A percentile compares a stretch with the other conserved stretches of the same genome.
Evolutionary conservation across 2,329 filamentous ascomycete genomes (phyloP).

Genomic region (Apiospora rasikravindrae): DNA sequence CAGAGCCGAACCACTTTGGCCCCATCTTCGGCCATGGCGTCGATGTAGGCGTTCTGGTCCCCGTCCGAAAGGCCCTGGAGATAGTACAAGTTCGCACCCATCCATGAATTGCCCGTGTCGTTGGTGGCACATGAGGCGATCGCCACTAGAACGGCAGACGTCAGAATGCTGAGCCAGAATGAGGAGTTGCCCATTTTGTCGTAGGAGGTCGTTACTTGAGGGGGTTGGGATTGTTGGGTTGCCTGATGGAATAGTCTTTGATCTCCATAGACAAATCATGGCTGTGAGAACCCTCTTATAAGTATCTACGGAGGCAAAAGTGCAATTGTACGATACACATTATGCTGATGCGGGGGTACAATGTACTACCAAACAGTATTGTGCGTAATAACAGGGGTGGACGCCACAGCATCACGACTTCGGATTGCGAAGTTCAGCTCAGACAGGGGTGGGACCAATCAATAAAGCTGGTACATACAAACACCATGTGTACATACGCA

Average conservation of each 20-base stretch:
- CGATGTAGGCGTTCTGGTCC: slow-evolving; percentile 35
- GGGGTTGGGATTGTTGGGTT: too few relatives aligned
- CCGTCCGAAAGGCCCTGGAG: slow-evolving; percentile 35
- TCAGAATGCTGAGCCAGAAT: background rate
- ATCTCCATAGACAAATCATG: background rate
- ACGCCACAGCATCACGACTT: background rate
- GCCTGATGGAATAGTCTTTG: too few relatives aligned
- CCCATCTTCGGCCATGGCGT: slow-evolving; percentile 33
- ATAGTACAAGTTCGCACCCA: slow-evolving; percentile 38
- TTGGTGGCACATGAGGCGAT: background rate
- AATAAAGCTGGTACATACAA: background rate
- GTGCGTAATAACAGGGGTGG: background rate
- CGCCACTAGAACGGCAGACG: background rate
- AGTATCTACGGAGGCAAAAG: background rate
- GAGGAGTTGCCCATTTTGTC: background rate
- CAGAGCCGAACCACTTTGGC: slow-evolving; percentile 39
- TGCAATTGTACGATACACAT: background rate
- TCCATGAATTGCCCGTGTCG: slow-evolving; percentile 31
- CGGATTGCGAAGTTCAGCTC: background rate
- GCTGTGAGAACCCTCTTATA: background rate
- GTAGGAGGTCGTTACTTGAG: background rate
- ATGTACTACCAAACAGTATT: background rate
- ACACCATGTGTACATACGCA: background rate
- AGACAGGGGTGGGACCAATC: background rate
- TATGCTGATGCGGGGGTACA: background rate